Conservation (phyloP, 305 asterid species). For the Caryopteris hybrid region DNA sequence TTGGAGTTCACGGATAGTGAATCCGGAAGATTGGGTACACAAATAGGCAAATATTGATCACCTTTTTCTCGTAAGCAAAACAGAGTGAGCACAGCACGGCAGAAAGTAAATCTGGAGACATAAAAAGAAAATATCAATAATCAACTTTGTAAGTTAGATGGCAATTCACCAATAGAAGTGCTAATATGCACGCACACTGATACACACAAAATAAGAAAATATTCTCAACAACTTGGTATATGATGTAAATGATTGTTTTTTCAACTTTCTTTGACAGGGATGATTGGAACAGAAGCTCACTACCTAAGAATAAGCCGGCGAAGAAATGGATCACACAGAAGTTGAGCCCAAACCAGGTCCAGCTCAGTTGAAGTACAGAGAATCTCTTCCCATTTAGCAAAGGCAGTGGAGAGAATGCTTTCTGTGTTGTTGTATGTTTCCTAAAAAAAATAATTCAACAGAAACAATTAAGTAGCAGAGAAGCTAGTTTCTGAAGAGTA, state of each 20-base stretch:
- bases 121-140: too few relatives aligned
- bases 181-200: too few relatives aligned
- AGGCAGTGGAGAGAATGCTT: constrained; percentile 60
- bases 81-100: constrained; percentile 74
- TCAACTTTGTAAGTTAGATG: too few relatives aligned
- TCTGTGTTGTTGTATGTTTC: constrained; percentile 49
- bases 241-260: not conserved
- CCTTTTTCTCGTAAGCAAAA: constrained; percentile 49
- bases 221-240: not conserved
- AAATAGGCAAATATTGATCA: constrained; percentile 57
- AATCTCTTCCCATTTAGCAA: constrained; percentile 88
- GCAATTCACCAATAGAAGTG: too few relatives aligned
- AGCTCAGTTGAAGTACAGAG: constrained; percentile 78
- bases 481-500: constrained; percentile 2
- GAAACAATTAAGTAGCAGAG: constrained; percentile 4
- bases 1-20: constrained; percentile 55
- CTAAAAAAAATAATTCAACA: constrained; percentile 36
- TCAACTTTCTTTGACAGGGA: not conserved
- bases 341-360: constrained; percentile 94
- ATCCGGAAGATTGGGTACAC: constrained; percentile 80
- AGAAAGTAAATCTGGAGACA: constrained; percentile 78
- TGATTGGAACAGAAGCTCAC: constrained; percentile 14
- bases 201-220: not conserved
- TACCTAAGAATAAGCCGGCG: constrained; percentile 91
- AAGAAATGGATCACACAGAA: constrained; percentile 78